A percentile compares a stretch with the other conserved stretches of the same genome.
Evolutionary conservation across 148 eudicot genomes (phyloP).

Genomic region (Tetragonia tetragonoides): DNA sequence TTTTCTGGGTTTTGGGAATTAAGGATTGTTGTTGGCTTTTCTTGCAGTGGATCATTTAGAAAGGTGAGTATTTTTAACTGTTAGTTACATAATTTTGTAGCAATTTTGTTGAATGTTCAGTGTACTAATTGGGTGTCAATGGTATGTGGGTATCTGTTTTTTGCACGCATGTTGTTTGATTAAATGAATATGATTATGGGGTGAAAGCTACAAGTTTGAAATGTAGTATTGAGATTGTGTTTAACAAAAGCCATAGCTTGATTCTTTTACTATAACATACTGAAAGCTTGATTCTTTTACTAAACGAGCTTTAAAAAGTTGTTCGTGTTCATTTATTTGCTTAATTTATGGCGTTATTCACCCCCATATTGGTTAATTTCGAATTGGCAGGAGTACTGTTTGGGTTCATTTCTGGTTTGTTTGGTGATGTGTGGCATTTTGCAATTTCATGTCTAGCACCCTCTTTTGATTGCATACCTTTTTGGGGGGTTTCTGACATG

Average conservation of each 20-base stretch:
- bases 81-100: too few relatives aligned
- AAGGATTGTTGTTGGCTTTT: not conserved
- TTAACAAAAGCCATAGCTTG: not conserved
- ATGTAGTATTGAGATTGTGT: not conserved
- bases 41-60: conserved; percentile 21
- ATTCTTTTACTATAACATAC: too few relatives aligned
- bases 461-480: not conserved
- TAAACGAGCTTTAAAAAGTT: too few relatives aligned
- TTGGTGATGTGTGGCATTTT: not conserved
- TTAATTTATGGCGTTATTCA: too few relatives aligned
- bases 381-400: too few relatives aligned
- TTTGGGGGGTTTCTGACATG: not conserved
- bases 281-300: too few relatives aligned
- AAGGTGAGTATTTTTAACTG: conserved; percentile 14
- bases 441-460: not conserved
- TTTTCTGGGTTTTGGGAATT: conserved; percentile 5
- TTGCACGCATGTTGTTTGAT: not conserved
- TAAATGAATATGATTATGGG: not conserved
- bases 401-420: too few relatives aligned
- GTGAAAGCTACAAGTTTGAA: too few relatives aligned
- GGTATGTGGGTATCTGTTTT: not conserved
- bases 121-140: not conserved
- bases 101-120: not conserved
- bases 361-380: too few relatives aligned
- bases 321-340: too few relatives aligned